These are phyloP conservation scores for Xylaria arbuscula DNA, from an alignment of 2,329 filamentous ascomycete genomes.

Conservation along the genomic window DNA sequence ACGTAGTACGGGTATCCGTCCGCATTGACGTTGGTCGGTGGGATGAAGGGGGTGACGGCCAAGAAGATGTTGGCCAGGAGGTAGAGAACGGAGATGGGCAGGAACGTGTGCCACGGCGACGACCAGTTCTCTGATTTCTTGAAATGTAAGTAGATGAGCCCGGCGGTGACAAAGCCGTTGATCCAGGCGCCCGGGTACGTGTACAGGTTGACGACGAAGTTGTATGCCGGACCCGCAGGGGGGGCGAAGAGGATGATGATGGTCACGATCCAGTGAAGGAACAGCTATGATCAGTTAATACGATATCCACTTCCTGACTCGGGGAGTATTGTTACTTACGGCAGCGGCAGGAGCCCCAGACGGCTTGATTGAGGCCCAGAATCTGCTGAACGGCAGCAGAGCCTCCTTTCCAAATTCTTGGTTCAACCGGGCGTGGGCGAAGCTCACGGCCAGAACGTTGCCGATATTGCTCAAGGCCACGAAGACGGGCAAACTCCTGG, in stretches of 20 bases:
- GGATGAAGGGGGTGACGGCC: slow-evolving; percentile 65
- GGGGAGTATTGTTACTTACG: slow-evolving; percentile 48
- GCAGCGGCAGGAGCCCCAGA: slow-evolving; percentile 72
- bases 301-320: background rate
- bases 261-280: slow-evolving; percentile 74
- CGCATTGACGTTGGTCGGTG: slow-evolving; percentile 60
- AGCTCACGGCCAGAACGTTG: slow-evolving; percentile 70
- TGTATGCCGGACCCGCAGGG: slow-evolving; percentile 75
- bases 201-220: slow-evolving; percentile 71
- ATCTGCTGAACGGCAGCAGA: slow-evolving; percentile 70
- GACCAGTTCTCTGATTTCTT: slow-evolving; percentile 63
- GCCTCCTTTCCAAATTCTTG: slow-evolving; percentile 78
- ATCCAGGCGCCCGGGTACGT: slow-evolving; percentile 67
- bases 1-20: slow-evolving; percentile 67
- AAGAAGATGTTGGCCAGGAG: slow-evolving; percentile 64
- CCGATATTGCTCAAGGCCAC: slow-evolving; percentile 71
- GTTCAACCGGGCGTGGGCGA: slow-evolving; percentile 68
- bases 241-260: slow-evolving; percentile 73
- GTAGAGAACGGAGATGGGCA: slow-evolving; percentile 61
- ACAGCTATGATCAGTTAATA: slow-evolving; percentile 53
- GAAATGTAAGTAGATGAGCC: slow-evolving; percentile 64
- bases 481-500: slow-evolving; percentile 62
- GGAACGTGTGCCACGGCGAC: slow-evolving; percentile 63
- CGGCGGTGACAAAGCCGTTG: slow-evolving; percentile 62
- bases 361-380: slow-evolving; percentile 77